Evolutionary conservation across 1,139 yeast species (phyloP).

Genomic region (Taphrina deformans): DNA sequence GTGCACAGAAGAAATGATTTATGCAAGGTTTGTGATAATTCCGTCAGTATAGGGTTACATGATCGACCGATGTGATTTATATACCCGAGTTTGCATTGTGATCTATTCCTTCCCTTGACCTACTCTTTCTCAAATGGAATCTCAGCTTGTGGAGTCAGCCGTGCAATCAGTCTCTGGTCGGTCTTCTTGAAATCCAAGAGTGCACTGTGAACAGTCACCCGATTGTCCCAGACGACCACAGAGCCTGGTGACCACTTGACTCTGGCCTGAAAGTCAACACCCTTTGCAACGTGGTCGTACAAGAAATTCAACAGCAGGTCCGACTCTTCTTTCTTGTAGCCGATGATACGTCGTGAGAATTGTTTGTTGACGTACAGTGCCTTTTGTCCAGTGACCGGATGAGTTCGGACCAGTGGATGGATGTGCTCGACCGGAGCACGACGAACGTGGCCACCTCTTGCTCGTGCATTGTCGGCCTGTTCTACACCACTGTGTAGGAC

Average conservation of each 20-base stretch:
- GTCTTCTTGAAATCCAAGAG: slow-evolving; percentile 61
- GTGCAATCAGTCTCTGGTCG: slow-evolving; percentile 49
- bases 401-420: slow-evolving; percentile 60
- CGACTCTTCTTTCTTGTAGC: slow-evolving; percentile 59
- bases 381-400: slow-evolving; percentile 59
- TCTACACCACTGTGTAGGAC: slow-evolving; percentile 57
- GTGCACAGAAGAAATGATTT: too few species aligned
- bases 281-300: slow-evolving; percentile 51
- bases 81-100: too few species aligned
- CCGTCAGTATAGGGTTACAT: too few species aligned
- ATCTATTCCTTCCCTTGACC: too few species aligned
- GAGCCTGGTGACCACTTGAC: slow-evolving; percentile 61
- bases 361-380: slow-evolving; percentile 56
- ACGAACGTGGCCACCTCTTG: slow-evolving; percentile 54
- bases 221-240: slow-evolving; percentile 67
- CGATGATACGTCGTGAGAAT: slow-evolving; percentile 58
- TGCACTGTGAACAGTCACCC: slow-evolving; percentile 65
- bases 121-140: slow-evolving; percentile 31
- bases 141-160: slow-evolving; percentile 46
- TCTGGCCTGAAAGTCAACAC: slow-evolving; percentile 59
- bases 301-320: slow-evolving; percentile 55
- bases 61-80: too few species aligned
- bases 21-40: too few species aligned
- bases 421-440: slow-evolving; percentile 53
- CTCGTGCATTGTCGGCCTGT: slow-evolving; percentile 52